Conservation (phyloP, 2,329 filamentous ascomycete genomes). For the Chaetomium olivaceum region DNA sequence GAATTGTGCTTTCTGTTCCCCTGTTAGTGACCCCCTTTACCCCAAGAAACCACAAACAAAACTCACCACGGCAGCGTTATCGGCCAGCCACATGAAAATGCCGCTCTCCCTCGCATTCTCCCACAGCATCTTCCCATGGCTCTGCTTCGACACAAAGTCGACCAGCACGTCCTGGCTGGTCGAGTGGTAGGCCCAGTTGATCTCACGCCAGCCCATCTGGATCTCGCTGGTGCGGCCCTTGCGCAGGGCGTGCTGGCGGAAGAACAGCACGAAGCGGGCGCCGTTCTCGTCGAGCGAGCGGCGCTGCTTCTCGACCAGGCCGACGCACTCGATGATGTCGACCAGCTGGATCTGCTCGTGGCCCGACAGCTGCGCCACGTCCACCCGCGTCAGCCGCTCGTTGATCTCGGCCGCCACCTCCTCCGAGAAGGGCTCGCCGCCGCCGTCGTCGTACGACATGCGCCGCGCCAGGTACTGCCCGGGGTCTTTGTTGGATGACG, state of each 20-base stretch:
- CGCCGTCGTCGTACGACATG: slow-evolving; percentile 49
- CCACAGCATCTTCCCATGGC: slow-evolving; percentile 80
- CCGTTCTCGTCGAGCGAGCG: slow-evolving; percentile 90
- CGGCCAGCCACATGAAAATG: slow-evolving; percentile 92
- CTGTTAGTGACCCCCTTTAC: slow-evolving; percentile 3
- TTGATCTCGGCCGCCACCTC: slow-evolving; percentile 68
- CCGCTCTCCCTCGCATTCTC: slow-evolving; percentile 81
- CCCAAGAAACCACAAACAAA: slow-evolving; percentile 14
- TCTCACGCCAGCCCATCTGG: slow-evolving; percentile 74
- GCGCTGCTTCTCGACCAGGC: slow-evolving; percentile 80
- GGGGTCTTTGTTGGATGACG: slow-evolving; percentile 36
- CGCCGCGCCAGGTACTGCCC: slow-evolving; percentile 43
- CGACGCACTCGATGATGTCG: slow-evolving; percentile 81
- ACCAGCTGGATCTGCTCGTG: slow-evolving; percentile 84
- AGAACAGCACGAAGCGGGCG: slow-evolving; percentile 83
- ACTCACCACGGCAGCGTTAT: slow-evolving; percentile 71
- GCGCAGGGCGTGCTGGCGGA: slow-evolving; percentile 75
- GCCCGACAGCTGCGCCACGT: slow-evolving; percentile 77
- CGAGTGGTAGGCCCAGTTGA: slow-evolving; percentile 83
- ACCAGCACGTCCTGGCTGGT: slow-evolving; percentile 84
- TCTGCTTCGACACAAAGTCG: slow-evolving; percentile 79
- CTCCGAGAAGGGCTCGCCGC: slow-evolving; percentile 69
- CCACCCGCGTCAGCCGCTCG: slow-evolving; percentile 71
- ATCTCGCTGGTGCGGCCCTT: slow-evolving; percentile 65
- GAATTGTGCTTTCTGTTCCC: slow-evolving; percentile 68